Conservation (phyloP, 1,139 yeast genomes). For the Suhomyces coccinellae region DNA sequence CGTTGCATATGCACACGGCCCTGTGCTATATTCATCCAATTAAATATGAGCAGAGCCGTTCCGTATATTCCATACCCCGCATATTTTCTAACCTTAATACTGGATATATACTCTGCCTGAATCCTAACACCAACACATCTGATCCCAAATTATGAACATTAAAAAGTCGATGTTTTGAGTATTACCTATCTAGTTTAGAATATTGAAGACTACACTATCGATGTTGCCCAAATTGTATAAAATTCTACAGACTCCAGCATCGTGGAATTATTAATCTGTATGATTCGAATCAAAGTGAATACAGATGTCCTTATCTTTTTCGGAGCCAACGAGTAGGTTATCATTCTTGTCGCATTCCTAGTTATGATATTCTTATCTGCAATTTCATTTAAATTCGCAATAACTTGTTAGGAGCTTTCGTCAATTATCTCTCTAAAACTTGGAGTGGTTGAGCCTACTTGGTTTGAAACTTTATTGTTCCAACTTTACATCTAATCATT, state of each 20-base stretch:
- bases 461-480: too few species aligned
- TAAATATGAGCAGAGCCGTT: not conserved
- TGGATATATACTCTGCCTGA: not conserved
- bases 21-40: not conserved
- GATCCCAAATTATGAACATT: conserved; percentile 12
- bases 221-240: conserved; percentile 21
- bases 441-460: too few species aligned
- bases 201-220: conserved; percentile 19
- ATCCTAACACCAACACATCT: not conserved
- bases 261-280: conserved; percentile 3
- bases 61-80: conserved; percentile 3
- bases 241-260: conserved; percentile 13
- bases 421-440: too few species aligned
- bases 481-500: too few species aligned
- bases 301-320: too few species aligned
- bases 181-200: conserved; percentile 25
- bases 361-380: too few species aligned
- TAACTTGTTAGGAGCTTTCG: too few species aligned
- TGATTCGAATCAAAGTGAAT: too few species aligned
- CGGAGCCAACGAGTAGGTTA: too few species aligned
- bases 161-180: conserved; percentile 24
- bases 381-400: too few species aligned
- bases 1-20: conserved; percentile 2
- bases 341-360: too few species aligned
- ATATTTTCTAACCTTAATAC: not conserved